phyloP scores from a whole-genome alignment of 179 eudicot genomes.

The Carnegiea gigantea region DNA sequence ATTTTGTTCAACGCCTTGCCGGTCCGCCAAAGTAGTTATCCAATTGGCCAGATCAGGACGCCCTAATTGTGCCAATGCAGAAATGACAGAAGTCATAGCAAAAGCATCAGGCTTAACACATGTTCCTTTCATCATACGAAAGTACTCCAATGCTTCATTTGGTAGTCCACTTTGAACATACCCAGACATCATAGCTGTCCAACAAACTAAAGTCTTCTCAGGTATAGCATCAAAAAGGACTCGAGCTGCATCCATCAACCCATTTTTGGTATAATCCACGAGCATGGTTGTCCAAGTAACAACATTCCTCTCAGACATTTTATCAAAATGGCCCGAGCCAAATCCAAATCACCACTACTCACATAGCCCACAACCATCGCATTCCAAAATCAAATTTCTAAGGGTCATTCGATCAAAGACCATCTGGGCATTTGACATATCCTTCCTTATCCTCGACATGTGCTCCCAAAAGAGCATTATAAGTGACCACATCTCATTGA shows the following conservation, averaged over 20 bases:
- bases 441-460: slow-evolving; percentile 22
- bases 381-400: slow-evolving; percentile 41
- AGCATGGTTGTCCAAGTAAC: slow-evolving; percentile 18
- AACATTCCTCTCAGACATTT: slow-evolving; percentile 18
- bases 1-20: slow-evolving; percentile 34
- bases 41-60: slow-evolving; percentile 44
- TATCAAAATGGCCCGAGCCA: slow-evolving; percentile 29
- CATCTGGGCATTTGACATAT: slow-evolving; percentile 29
- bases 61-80: slow-evolving; percentile 48
- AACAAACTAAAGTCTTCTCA: slow-evolving; percentile 41
- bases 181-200: slow-evolving; percentile 52
- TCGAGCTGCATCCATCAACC: slow-evolving; percentile 39
- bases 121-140: slow-evolving; percentile 35
- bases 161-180: slow-evolving; percentile 42
- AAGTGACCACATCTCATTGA: neutral
- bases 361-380: slow-evolving; percentile 53
- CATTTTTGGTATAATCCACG: slow-evolving; percentile 44
- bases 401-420: slow-evolving; percentile 33
- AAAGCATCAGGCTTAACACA: slow-evolving; percentile 48
- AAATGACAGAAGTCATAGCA: slow-evolving; percentile 39
- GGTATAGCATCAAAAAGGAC: slow-evolving; percentile 45
- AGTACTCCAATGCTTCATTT: slow-evolving; percentile 41
- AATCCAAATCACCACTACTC: slow-evolving; percentile 36
- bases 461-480: slow-evolving; percentile 9
- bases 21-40: slow-evolving; percentile 32